These are phyloP conservation scores for Trametes polyzona DNA, from an alignment of 1,284 basidiomycete genomes.

Conservation along the genomic window DNA sequence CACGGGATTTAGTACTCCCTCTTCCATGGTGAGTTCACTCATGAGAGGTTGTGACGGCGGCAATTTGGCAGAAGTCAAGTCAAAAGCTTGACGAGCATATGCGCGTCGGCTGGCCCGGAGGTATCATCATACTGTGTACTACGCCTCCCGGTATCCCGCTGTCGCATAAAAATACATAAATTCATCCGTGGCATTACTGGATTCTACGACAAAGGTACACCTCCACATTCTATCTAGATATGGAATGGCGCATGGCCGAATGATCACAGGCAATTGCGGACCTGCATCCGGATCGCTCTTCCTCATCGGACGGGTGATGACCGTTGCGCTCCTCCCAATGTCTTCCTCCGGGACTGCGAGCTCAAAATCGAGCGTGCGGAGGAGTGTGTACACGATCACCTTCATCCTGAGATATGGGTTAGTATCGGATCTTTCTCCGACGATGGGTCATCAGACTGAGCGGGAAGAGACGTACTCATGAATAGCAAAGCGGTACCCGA, in stretches of 20 bases:
- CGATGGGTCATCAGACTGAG: not conserved
- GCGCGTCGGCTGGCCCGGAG: too few species aligned
- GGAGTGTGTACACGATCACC: conserved; percentile 57
- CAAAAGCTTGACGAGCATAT: too few species aligned
- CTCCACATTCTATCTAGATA: too few species aligned
- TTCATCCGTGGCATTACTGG: too few species aligned
- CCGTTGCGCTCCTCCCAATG: conserved; percentile 21
- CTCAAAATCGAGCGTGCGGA: conserved; percentile 61
- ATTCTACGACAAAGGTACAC: too few species aligned
- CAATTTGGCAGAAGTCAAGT: too few species aligned
- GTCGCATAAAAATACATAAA: too few species aligned
- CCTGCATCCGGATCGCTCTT: conserved; percentile 11
- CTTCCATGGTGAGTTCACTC: too few species aligned
- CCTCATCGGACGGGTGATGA: conserved; percentile 26
- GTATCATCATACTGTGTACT: too few species aligned
- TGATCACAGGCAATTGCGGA: conserved; percentile 27
- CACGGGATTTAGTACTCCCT: too few species aligned
- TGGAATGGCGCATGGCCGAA: conserved; percentile 3
- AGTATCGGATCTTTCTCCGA: not conserved
- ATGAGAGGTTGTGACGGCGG: too few species aligned
- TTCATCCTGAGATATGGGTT: conserved; percentile 44
- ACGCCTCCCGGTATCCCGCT: too few species aligned
- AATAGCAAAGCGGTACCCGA: conserved; percentile 71
- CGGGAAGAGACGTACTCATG: conserved; percentile 49
- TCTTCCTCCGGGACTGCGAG: conserved; percentile 46